Evolutionary conservation across 2,329 filamentous ascomycete species (phyloP), one percentile per base, ranked within the genome.

Genomic region (Calonectria pteridis): DNA sequence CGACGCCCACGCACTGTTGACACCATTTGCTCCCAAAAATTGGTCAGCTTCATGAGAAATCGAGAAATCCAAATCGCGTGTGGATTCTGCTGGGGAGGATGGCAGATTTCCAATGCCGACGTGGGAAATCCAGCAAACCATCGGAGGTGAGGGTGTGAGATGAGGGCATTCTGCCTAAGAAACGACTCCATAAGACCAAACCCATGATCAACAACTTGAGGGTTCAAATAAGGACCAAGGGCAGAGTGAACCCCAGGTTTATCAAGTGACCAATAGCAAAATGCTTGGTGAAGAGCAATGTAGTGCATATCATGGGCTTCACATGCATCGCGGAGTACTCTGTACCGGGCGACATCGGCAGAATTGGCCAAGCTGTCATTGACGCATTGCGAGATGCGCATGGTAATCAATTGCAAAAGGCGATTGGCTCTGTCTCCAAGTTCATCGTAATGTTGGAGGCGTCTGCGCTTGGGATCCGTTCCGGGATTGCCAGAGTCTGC

Each of bases 271-370:
- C 89, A 91, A 26, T 89, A 79, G 79, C 92, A 94, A 81, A 91
- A 92, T 2, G 93, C 73, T 79, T 94, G 93, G 79, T 94, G 93
- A 16, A 94, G 81, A 7, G 88, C 86, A 64, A 95, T 77, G 80
- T 93, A 95, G 79, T 94, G 91, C 59, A 85, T 75, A 81, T 96
- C 94, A 6, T 87, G 82, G 0, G 81, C 77, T 2, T 75, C 53
- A 75, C 91, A 93, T 1, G 93, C 93, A 29, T 90, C 85, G 31
- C 76, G 79, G 16, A 95, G 84, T 10, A 94, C 85, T n/a, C 81
- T 76, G 40, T 91, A 85, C 35, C 93, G 87, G 29, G 84, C 84
- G 55, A 80, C 78, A 73, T 90, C 90, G 2, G 88, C 77, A 49
- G 64, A 63, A n/a, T 76, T 75, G 68, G 82, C 81, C 26, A 82